A percentile compares a stretch with the other conserved stretches of the same genome.
phyloP scores from a whole-genome alignment of 2,329 filamentous ascomycete genomes.

The Monilinia fructicola region DNA sequence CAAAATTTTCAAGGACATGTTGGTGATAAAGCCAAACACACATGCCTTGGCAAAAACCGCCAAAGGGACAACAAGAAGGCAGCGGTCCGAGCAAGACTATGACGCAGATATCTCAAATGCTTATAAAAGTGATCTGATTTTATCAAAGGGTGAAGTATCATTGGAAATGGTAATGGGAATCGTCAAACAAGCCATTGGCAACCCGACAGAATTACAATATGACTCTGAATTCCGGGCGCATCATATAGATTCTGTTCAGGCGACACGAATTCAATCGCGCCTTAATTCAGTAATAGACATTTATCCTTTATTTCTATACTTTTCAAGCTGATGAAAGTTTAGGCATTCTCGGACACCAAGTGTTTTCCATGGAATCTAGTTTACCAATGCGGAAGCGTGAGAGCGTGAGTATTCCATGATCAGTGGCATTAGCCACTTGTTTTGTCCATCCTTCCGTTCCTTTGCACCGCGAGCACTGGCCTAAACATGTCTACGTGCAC shows the following conservation, averaged over 20 bases:
- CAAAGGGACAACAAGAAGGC: constrained; percentile 54
- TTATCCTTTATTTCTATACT: neutral
- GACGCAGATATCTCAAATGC: neutral
- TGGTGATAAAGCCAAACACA: neutral
- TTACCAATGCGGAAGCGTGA: constrained; percentile 58
- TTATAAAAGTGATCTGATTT: neutral
- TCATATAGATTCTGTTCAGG: constrained; percentile 55
- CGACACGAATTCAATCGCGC: constrained; percentile 29
- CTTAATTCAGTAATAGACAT: neutral
- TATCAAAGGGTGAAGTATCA: neutral
- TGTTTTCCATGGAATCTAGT: constrained; percentile 56
- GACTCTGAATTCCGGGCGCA: constrained; percentile 53
- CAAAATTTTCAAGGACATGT: constrained; percentile 16
- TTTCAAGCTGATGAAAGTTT: neutral
- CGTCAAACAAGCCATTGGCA: constrained; percentile 41
- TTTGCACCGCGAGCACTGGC: neutral
- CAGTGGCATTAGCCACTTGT: neutral
- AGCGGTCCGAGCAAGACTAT: neutral
- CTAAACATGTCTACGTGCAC: neutral
- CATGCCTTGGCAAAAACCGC: constrained; percentile 53
- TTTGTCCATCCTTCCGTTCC: neutral
- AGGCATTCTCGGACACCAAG: constrained; percentile 2
- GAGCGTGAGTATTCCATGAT: constrained; percentile 38
- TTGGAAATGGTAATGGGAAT: constrained; percentile 37
- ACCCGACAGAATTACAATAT: constrained; percentile 41